Percentiles rank a stretch among this genome's conserved stretches.
phyloP scores from a whole-genome alignment of 768 basidiomycete species.

The Lentinus brumalis region DNA sequence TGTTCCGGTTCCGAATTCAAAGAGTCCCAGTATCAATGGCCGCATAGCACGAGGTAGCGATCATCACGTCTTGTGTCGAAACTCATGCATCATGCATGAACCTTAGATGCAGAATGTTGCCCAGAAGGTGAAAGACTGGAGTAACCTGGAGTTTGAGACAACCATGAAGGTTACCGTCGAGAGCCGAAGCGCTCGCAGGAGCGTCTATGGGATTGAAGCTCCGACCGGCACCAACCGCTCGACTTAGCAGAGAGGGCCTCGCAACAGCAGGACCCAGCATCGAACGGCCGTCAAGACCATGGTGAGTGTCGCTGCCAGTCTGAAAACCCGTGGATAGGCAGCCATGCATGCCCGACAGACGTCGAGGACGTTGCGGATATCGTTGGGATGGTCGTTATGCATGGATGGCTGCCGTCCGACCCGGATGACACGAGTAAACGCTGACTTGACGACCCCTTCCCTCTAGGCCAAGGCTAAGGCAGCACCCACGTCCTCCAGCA shows the following conservation, averaged over 20 bases:
- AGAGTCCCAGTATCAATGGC: too few relatives aligned
- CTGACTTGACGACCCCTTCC: conserved; percentile 11
- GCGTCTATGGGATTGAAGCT: conserved; percentile 9
- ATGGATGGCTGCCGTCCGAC: conserved; percentile 27
- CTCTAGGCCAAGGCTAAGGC: conserved; percentile 65
- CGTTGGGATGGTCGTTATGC: conserved; percentile 10
- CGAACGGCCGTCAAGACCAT: conserved; percentile 33
- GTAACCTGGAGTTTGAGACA: neutral
- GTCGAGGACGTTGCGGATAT: conserved; percentile 1
- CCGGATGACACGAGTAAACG: conserved; percentile 27
- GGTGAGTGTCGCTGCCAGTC: conserved; percentile 29
- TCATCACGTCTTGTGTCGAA: too few relatives aligned
- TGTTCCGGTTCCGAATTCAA: too few relatives aligned
- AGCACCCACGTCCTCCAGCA: conserved; percentile 62
- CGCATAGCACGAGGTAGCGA: too few relatives aligned
- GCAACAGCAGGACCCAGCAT: conserved; percentile 20
- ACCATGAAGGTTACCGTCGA: neutral
- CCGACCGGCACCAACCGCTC: conserved; percentile 18
- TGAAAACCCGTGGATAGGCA: neutral
- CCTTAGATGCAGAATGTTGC: too few relatives aligned
- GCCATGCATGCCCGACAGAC: neutral
- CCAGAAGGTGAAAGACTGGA: neutral
- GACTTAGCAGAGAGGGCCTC: conserved; percentile 10
- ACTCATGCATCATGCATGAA: too few relatives aligned
- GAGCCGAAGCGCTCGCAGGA: too few relatives aligned